Percentiles rank a stretch among this genome's conserved stretches.
Evolutionary conservation across 768 basidiomycete genomes (phyloP).

Genomic region (Leccinellum rugosiceps): DNA sequence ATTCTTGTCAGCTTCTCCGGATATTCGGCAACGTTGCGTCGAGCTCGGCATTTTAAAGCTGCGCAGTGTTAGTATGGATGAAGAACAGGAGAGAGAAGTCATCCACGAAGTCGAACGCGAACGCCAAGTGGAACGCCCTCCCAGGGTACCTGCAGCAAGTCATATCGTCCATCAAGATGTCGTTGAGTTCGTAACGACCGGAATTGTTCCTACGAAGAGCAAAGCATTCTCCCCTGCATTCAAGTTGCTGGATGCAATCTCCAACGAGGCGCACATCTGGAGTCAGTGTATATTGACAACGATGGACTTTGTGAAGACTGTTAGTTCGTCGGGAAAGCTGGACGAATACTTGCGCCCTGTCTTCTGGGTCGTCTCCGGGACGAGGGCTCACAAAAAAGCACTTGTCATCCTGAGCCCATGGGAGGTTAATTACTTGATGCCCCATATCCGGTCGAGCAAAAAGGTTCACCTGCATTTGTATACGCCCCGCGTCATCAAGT

Average conservation of each 20-base stretch:
- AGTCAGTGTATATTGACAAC: constrained; percentile 13
- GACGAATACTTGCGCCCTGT: constrained; percentile 29
- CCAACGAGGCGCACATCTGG: constrained; percentile 24
- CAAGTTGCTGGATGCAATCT: constrained; percentile 7
- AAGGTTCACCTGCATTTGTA: constrained; percentile 42
- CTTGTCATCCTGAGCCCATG: constrained; percentile 42
- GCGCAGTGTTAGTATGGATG: constrained; percentile 1
- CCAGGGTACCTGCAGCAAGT: constrained; percentile 16
- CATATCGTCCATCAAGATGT: constrained; percentile 27
- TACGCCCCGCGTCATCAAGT: constrained; percentile 34
- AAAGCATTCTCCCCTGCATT: constrained; percentile 19
- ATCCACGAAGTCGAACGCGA: constrained; percentile 44
- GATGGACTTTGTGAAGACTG: constrained; percentile 12
- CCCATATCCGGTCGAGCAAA: constrained; percentile 33
- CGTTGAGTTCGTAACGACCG: constrained; percentile 26
- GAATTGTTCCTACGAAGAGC: constrained; percentile 20
- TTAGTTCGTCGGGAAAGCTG: not conserved
- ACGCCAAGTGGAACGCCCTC: constrained; percentile 36
- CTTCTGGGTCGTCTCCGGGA: constrained; percentile 25
- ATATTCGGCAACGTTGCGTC: constrained; percentile 1
- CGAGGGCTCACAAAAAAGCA: not conserved
- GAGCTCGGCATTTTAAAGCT: constrained; percentile 6
- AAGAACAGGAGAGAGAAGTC: constrained; percentile 46
- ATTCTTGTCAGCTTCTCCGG: not conserved
- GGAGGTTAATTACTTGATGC: constrained; percentile 39